A percentile compares a stretch with the other conserved stretches of the same genome.
Conservation (phyloP, 176 grass and related monocot genomes). For the Carex littledalei region DNA sequence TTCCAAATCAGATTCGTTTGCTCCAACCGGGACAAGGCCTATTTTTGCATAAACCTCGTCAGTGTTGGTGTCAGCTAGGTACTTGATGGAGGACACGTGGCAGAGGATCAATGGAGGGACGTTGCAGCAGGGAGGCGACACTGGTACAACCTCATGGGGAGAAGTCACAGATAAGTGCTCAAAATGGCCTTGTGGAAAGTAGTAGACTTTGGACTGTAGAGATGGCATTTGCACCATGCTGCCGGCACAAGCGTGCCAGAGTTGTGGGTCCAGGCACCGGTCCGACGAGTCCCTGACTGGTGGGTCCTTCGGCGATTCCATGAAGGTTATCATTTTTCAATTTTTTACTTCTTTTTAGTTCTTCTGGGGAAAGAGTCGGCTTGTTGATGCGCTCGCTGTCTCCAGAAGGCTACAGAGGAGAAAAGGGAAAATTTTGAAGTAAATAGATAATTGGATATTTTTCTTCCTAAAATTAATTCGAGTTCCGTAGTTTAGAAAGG, state of each 20-base stretch:
- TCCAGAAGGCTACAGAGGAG: background rate
- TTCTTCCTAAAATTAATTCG: background rate
- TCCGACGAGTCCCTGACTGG: slow-evolving; percentile 46
- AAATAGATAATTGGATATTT: background rate
- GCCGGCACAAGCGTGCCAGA: slow-evolving; percentile 92
- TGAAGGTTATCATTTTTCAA: slow-evolving; percentile 25
- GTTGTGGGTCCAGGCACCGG: slow-evolving; percentile 68
- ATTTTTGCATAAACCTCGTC: slow-evolving; percentile 95
- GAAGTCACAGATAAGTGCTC: slow-evolving; percentile 49
- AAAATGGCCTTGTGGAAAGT: slow-evolving; percentile 91
- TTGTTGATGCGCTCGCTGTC: background rate
- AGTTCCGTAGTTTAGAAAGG: background rate
- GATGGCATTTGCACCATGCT: slow-evolving; percentile 77
- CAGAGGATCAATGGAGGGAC: slow-evolving; percentile 51
- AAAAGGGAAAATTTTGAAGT: background rate
- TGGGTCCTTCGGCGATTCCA: slow-evolving; percentile 23
- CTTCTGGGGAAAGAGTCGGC: too few species aligned
- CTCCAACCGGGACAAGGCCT: slow-evolving; percentile 39
- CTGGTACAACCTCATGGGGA: background rate
- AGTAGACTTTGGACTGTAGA: slow-evolving; percentile 66
- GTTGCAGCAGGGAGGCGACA: slow-evolving; percentile 3
- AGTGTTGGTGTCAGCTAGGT: slow-evolving; percentile 69
- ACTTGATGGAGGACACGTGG: slow-evolving; percentile 41
- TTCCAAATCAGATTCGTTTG: slow-evolving; percentile 25
- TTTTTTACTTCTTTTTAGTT: background rate